phyloP scores from a whole-genome alignment of 352 stramenopile genomes.

The Globisporangium uncinulatum region DNA sequence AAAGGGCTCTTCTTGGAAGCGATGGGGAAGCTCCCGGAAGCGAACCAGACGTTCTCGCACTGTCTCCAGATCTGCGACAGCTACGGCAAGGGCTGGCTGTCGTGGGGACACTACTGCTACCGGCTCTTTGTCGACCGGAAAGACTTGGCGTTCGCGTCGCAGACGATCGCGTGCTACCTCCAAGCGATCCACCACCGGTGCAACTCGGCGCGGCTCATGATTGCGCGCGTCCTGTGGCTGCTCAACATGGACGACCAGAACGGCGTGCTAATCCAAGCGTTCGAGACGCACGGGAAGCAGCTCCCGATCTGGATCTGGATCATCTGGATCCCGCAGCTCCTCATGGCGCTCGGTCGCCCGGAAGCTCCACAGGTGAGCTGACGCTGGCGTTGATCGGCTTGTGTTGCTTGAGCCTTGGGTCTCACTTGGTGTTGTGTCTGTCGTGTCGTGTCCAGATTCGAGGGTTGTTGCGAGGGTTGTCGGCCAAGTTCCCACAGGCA shows the following conservation, averaged over 20 bases:
- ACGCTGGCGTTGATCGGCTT: not conserved
- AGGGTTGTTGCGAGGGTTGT: slow-evolving; percentile 70
- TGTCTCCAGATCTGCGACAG: slow-evolving; percentile 89
- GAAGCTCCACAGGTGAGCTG: slow-evolving; percentile 77
- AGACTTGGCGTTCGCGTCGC: slow-evolving; percentile 71
- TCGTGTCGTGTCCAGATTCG: slow-evolving; percentile 45
- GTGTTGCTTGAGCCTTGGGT: not conserved
- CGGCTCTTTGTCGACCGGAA: slow-evolving; percentile 72
- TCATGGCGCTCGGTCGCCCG: slow-evolving; percentile 91
- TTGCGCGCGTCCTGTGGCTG: slow-evolving; percentile 89
- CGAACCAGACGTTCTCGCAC: slow-evolving; percentile 89
- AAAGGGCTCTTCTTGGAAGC: slow-evolving; percentile 89
- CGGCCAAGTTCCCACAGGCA: slow-evolving; percentile 95
- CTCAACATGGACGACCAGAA: slow-evolving; percentile 85
- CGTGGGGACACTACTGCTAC: slow-evolving; percentile 91
- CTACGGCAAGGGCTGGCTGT: slow-evolving; percentile 94
- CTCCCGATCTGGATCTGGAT: slow-evolving; percentile 99
- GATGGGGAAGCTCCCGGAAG: slow-evolving; percentile 67
- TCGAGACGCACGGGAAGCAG: slow-evolving; percentile 92
- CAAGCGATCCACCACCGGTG: slow-evolving; percentile 90
- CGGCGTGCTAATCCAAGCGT: slow-evolving; percentile 72
- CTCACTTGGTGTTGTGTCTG: not conserved
- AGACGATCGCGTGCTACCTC: slow-evolving; percentile 93
- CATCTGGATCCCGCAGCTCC: slow-evolving; percentile 97
- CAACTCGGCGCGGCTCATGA: slow-evolving; percentile 85